Percentiles rank a stretch among this genome's conserved stretches.
Conservation (phyloP, 495 filamentous ascomycete species). For the Xylaria telfairii region DNA sequence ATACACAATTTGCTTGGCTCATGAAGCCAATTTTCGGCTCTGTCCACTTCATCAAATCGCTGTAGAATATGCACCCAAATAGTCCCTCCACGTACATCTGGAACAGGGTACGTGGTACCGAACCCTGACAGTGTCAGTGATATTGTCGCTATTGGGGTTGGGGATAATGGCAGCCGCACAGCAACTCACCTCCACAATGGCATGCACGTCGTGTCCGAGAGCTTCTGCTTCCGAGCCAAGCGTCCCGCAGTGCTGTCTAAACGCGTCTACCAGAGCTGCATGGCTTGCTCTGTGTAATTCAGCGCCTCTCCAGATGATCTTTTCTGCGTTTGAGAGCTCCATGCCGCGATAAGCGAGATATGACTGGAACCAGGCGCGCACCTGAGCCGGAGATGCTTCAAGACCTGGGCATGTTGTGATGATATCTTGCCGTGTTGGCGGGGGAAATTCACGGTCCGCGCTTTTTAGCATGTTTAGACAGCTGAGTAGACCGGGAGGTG, state of each 20-base stretch:
- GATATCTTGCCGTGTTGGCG: slow-evolving; percentile 4
- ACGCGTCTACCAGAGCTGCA: background rate
- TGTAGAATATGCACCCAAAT: background rate
- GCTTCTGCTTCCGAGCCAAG: slow-evolving; percentile 23
- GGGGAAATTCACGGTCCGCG: background rate
- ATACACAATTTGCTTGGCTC: background rate
- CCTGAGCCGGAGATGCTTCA: background rate
- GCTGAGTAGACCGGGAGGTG: background rate
- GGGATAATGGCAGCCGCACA: background rate
- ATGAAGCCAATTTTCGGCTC: background rate
- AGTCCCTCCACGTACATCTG: slow-evolving; percentile 13
- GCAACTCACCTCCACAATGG: slow-evolving; percentile 15
- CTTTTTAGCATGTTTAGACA: background rate
- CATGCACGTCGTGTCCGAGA: slow-evolving; percentile 18
- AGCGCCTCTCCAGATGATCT: slow-evolving; percentile 19
- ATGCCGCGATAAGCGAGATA: slow-evolving; percentile 22
- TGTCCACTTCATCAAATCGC: slow-evolving; percentile 1
- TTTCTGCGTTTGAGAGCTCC: background rate
- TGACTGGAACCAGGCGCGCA: slow-evolving; percentile 16
- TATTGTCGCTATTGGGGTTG: background rate
- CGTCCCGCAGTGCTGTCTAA: slow-evolving; percentile 17
- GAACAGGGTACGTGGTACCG: background rate
- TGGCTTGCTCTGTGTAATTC: slow-evolving; percentile 14
- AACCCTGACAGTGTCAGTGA: background rate
- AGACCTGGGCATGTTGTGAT: slow-evolving; percentile 13